Conservation (phyloP, 768 basidiomycete genomes). For the Mycena olivaceomarginata region DNA sequence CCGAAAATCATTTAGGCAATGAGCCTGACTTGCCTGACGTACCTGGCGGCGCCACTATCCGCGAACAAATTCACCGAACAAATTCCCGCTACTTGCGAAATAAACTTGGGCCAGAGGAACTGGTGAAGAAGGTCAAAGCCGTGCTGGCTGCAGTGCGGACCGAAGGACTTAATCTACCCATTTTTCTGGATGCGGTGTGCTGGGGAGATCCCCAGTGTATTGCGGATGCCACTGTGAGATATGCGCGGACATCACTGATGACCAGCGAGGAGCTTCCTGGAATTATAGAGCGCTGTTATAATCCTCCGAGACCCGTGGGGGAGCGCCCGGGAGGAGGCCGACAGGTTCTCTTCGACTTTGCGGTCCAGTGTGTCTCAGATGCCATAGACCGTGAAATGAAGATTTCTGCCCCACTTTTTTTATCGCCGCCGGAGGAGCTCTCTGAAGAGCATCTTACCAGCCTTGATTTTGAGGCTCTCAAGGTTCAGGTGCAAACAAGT, state of each 20-base stretch:
- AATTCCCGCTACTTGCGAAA: too few species aligned
- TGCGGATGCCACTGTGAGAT: conserved; percentile 27
- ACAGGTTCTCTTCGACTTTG: neutral
- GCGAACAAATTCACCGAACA: too few species aligned
- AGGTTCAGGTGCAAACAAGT: conserved; percentile 3
- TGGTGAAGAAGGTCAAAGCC: too few species aligned
- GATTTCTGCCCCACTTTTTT: conserved; percentile 20
- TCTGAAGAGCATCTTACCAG: conserved; percentile 35
- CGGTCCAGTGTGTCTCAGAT: conserved; percentile 28
- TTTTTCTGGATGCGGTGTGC: conserved; percentile 45
- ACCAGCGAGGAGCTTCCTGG: conserved; percentile 44
- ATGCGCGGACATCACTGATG: conserved; percentile 44
- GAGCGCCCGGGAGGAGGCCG: neutral
- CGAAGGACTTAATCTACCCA: neutral
- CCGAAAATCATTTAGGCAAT: too few species aligned
- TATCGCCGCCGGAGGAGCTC: conserved; percentile 41
- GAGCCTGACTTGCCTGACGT: too few species aligned
- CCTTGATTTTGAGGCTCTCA: conserved; percentile 38
- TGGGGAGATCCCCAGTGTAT: conserved; percentile 46
- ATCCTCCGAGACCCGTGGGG: conserved; percentile 37
- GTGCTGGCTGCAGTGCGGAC: too few species aligned
- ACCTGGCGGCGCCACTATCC: too few species aligned
- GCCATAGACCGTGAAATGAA: conserved; percentile 42
- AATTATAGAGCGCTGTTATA: conserved; percentile 47
- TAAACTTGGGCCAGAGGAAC: too few species aligned